Percentiles rank a stretch among this genome's conserved stretches.
phyloP scores from a whole-genome alignment of 139 green algal species.

The Chlamydomonas incerta region DNA sequence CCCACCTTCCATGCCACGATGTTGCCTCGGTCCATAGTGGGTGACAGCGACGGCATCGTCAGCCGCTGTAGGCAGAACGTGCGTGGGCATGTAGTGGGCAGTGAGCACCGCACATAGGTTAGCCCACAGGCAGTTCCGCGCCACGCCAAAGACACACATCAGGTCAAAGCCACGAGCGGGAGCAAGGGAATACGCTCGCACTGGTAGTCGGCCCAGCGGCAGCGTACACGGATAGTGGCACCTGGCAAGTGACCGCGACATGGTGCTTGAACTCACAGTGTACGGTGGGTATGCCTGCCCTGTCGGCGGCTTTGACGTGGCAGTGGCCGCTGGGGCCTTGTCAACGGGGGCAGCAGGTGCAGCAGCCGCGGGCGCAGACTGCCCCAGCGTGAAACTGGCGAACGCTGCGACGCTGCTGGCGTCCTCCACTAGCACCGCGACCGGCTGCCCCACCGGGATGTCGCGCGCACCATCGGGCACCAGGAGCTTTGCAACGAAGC shows the following conservation, averaged over 20 bases:
- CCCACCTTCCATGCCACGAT: conserved; percentile 58
- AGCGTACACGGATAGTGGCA: no score
- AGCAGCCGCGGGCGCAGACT: background rate
- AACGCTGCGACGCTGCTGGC: conserved; percentile 60
- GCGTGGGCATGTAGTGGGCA: no score
- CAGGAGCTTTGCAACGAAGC: conserved; percentile 77
- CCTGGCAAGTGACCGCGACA: no score
- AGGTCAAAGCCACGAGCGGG: no score
- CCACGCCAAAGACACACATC: no score
- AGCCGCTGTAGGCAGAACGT: conserved; percentile 27
- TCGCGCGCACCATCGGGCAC: conserved; percentile 78
- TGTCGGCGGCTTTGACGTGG: no score
- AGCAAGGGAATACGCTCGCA: no score
- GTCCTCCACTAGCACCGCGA: conserved; percentile 92
- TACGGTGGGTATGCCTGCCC: no score
- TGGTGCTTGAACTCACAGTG: no score
- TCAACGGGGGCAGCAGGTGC: background rate
- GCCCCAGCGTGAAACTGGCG: background rate
- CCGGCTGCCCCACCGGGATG: conserved; percentile 77
- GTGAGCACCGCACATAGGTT: no score
- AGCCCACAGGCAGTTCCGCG: no score
- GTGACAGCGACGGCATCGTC: conserved; percentile 82
- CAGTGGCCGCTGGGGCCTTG: background rate
- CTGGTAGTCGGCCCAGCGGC: no score
- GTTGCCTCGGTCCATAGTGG: conserved; percentile 83